Conservation (phyloP, 306 rosid genomes). For the Neltuma alba region DNA sequence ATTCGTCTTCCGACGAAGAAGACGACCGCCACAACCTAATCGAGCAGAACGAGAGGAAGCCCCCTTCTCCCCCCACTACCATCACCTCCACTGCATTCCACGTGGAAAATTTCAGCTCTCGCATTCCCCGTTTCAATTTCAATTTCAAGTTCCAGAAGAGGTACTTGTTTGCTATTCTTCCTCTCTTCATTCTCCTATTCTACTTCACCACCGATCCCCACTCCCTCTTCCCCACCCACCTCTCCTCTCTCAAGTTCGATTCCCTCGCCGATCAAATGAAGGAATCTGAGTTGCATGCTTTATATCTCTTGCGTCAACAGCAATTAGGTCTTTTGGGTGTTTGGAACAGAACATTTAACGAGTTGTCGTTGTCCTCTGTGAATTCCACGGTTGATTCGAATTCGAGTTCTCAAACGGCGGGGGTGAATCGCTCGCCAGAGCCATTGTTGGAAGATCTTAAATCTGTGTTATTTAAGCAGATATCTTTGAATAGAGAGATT, state of each 20-base stretch:
- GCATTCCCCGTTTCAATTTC: constrained; percentile 40
- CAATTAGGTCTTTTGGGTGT: too few species aligned
- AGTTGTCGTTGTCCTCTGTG: constrained; percentile 21
- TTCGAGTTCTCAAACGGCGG: constrained; percentile 31
- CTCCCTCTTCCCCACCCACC: constrained; percentile 45
- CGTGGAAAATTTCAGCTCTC: constrained; percentile 42
- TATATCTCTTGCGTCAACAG: too few species aligned
- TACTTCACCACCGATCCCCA: constrained; percentile 53
- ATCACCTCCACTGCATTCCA: constrained; percentile 57
- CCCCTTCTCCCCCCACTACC: constrained; percentile 25
- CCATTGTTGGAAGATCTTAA: constrained; percentile 41
- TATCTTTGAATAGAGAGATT: constrained; percentile 73
- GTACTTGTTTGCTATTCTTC: constrained; percentile 57
- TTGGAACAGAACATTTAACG: background rate
- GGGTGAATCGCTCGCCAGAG: background rate
- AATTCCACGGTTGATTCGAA: constrained; percentile 26
- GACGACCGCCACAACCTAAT: constrained; percentile 65
- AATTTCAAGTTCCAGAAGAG: constrained; percentile 45
- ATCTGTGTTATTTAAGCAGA: constrained; percentile 54
- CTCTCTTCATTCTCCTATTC: constrained; percentile 50
- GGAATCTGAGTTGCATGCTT: too few species aligned
- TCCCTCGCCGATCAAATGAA: constrained; percentile 36
- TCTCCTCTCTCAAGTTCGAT: constrained; percentile 34
- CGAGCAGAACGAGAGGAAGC: constrained; percentile 56
- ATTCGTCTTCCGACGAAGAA: constrained; percentile 68